Conservation (phyloP, 768 basidiomycete species). For the Calvatia gigantea region DNA sequence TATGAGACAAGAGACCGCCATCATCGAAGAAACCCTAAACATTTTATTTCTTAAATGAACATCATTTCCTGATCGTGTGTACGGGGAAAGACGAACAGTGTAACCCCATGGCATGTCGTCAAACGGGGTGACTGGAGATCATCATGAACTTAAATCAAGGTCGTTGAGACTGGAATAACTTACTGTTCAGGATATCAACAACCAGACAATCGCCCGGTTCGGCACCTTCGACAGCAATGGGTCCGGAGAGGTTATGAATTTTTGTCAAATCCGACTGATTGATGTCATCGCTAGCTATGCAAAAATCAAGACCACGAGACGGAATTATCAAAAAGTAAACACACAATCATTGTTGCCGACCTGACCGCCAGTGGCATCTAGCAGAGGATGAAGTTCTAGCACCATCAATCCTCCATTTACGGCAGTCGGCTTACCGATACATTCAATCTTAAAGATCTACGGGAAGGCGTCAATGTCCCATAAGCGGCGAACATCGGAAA, state of each 20-base stretch:
- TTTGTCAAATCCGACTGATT: conserved; percentile 60
- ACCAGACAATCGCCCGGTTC: conserved; percentile 79
- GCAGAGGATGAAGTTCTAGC: neutral
- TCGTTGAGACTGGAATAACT: conserved; percentile 7
- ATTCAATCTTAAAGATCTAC: conserved; percentile 69
- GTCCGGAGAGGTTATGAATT: conserved; percentile 75
- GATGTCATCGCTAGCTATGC: conserved; percentile 61
- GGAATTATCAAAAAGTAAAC: conserved; percentile 8
- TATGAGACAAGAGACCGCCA: conserved; percentile 63
- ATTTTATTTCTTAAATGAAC: neutral
- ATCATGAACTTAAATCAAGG: neutral
- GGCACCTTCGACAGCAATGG: conserved; percentile 70
- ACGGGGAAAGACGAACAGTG: conserved; percentile 44
- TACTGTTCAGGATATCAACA: conserved; percentile 77
- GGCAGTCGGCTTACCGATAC: conserved; percentile 48
- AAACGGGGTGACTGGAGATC: conserved; percentile 52
- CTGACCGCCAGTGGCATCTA: conserved; percentile 78
- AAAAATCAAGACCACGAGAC: neutral
- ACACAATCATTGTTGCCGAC: conserved; percentile 75
- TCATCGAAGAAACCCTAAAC: conserved; percentile 71
- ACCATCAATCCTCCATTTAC: neutral
- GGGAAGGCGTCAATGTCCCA: neutral
- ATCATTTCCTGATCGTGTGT: neutral
- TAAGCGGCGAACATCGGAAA: neutral
- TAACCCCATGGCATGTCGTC: conserved; percentile 83